These are phyloP conservation scores for Heracleum sosnowskyi DNA, from an alignment of 129 eudicot genomes.

Conservation along the genomic window DNA sequence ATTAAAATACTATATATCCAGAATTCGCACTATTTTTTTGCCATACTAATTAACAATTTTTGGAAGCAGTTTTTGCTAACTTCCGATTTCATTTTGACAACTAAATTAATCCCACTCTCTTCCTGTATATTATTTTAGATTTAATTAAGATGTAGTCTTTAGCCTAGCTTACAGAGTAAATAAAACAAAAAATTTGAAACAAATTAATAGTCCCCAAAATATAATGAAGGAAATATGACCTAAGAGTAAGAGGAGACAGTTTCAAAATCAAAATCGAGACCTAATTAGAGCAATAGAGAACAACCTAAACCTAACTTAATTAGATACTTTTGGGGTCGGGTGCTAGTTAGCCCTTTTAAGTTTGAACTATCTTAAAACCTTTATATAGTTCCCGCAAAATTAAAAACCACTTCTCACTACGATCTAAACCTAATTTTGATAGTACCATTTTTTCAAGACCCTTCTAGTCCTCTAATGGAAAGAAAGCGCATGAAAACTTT, in stretches of 20 bases:
- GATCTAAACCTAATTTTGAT: not conserved
- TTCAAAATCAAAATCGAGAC: not conserved
- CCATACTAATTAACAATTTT: too few species aligned
- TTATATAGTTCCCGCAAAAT: not conserved
- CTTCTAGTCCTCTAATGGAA: not conserved
- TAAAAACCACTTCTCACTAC: not conserved
- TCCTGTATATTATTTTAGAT: not conserved
- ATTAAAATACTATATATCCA: too few species aligned
- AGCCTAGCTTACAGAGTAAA: not conserved
- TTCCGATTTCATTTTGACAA: too few species aligned
- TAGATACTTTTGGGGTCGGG: slow-evolving; percentile 1
- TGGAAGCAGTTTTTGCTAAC: too few species aligned
- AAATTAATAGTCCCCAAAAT: not conserved
- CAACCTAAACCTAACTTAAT: not conserved
- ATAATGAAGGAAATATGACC: not conserved
- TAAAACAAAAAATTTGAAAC: too few species aligned
- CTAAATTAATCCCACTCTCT: too few species aligned
- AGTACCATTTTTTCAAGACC: not conserved
- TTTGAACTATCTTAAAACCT: not conserved
- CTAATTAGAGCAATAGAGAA: not conserved
- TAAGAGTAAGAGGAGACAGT: not conserved
- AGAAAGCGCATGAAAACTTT: not conserved
- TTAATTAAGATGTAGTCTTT: too few species aligned
- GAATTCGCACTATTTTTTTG: too few species aligned
- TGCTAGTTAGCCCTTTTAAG: not conserved